Evolutionary conservation across 139 green algal species (phyloP), one percentile per base, ranked within the genome.

Genomic region (Gonium pectorale): DNA sequence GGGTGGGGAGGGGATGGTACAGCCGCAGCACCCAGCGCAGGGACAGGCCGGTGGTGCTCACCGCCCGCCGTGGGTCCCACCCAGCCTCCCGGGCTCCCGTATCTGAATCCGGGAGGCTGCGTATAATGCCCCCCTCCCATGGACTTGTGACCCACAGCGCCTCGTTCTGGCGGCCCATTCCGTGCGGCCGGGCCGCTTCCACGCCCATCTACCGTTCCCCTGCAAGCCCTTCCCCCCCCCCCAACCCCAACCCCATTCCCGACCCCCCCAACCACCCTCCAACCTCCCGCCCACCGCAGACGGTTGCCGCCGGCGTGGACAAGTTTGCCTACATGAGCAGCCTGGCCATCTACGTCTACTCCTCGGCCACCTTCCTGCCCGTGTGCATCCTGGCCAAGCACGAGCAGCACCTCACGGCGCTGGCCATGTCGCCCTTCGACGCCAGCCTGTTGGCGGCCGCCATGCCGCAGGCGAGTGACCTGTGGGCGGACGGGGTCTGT

Each of bases 321-420:
- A 54, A 54, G 22, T 85, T 85, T 40, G 78, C 78, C 5, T 85
- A 77, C 63, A 85, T 85, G 78, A 67, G 44, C 46, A 59, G 44
- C 2, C 15, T 85, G 33, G 78, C 78, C 24, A 52, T 85, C 26
- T 85, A 85, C 33, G 78, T 85, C 29, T 75, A 85, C 33, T 46
- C 43, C 8, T 49, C 44, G 33, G 35, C 74, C 7, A 63, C 64
- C 26, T 86, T 72, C 69, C 51, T 67, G 74, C 87, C 87, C 3
- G 60, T 80, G 2, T 51, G 75, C 40, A 89, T 92, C 49, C 51
- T 90, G n/a, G 86, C 81, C 19, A 71, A 68, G 37, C 86, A 92
- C 37, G 64, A 80, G 22, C 73, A 89, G 67, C 83, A 86, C 56
- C 56, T 90, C 5, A 83, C 69, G 11, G 85, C 88, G 1, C 43